These are phyloP conservation scores for Epichloe aotearoae DNA, from an alignment of 2,329 filamentous ascomycete genomes.

Conservation along the genomic window DNA sequence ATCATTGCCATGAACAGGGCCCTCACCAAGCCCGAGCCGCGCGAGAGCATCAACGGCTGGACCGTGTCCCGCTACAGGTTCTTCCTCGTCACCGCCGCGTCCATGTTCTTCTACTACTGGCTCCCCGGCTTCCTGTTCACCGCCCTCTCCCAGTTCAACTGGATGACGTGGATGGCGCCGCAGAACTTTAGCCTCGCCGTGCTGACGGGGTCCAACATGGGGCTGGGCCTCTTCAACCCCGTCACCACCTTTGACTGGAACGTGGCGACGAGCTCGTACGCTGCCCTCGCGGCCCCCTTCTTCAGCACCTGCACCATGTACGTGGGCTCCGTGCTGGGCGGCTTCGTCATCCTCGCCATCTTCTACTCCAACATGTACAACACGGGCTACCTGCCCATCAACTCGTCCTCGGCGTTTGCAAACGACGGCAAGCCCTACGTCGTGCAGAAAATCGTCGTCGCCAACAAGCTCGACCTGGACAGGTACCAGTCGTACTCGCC, in stretches of 20 bases:
- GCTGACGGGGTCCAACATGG: conserved; percentile 28
- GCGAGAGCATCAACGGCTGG: conserved; percentile 19
- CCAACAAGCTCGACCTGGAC: conserved; percentile 24
- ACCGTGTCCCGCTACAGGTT: conserved; percentile 30
- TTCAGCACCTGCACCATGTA: conserved; percentile 28
- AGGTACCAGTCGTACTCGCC: conserved; percentile 30
- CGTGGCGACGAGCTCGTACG: conserved; percentile 23
- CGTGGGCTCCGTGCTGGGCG: conserved; percentile 21
- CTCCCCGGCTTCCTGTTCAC: conserved; percentile 37
- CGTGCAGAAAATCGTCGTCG: conserved; percentile 20
- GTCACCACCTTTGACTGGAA: conserved; percentile 29
- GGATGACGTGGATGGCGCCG: conserved; percentile 42
- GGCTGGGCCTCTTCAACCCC: conserved; percentile 24
- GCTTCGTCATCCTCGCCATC: conserved; percentile 25
- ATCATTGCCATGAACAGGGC: conserved; percentile 34
- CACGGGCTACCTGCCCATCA: conserved; percentile 33
- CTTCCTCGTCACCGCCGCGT: conserved; percentile 27
- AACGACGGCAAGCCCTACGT: conserved; percentile 26
- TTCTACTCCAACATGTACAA: conserved; percentile 30
- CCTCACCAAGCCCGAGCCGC: conserved; percentile 20
- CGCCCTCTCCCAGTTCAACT: conserved; percentile 36
- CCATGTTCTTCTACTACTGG: conserved; percentile 41
- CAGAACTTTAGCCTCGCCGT: conserved; percentile 25
- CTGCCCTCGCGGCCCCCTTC: conserved; percentile 22
- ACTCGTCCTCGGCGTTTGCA: conserved; percentile 27